Evolutionary conservation across 352 stramenopile genomes (phyloP), one percentile per base, ranked within the genome.

Genomic region (Phytophthora lateralis): DNA sequence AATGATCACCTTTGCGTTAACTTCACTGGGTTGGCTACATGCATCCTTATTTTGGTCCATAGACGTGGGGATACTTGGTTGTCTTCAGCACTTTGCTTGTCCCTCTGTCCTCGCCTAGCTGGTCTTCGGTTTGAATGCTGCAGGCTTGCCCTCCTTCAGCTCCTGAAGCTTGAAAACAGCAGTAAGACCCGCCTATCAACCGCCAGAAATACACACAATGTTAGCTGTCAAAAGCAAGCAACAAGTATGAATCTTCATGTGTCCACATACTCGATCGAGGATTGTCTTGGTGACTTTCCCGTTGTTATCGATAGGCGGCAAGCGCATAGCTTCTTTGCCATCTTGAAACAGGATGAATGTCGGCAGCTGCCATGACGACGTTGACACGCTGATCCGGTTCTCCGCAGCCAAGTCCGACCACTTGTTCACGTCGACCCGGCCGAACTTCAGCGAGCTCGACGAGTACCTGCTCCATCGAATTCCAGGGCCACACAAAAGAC

Each of bases 261-360:
- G 4, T 44, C 10, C 17, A 44, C 64, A 30, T 63, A 89, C 80
- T 59, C 60, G 57, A 48, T 93, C 78, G 32, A 91, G 76, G 26
- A 89, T 70, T 5, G 78, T 84, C 62, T 85, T 89, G 45, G 67
- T 73, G 20, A 85, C 72, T 26, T 77, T 88, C 17, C 72, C 78
- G 37, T 83, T 73, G 9, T 70, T 57, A 38, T 87, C 72, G 58
- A 93, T 72, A 11, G 73, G 67, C 0, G 84, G 84, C 44, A 91
- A 64, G 0, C 84, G 76, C 30, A 82, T 75, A 15, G 70, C 55
- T 58, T 91, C 78, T 38, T 81, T 62, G 30, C 80, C 84, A 48
- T 76, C 51, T 38, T 89, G 74, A 58, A 91, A 93, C n/a, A 93
- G 65, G 42, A 90, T 80, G 18, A 93, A 62, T 14, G 82, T 88